These are phyloP conservation scores for Teunomyces aglyptinius DNA, from an alignment of 805 yeast species.

Conservation along the genomic window DNA sequence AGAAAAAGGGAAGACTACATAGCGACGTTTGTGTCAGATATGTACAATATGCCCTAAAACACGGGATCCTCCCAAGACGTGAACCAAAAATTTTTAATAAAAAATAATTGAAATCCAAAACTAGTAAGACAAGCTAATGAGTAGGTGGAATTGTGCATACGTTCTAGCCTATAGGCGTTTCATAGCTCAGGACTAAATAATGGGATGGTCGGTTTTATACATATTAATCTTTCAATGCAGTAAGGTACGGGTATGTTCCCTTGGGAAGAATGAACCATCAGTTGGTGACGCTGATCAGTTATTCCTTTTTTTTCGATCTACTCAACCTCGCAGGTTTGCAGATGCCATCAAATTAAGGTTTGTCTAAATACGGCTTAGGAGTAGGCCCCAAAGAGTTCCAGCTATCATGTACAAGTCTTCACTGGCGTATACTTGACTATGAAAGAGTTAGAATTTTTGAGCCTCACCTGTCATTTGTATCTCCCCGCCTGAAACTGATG, in stretches of 20 bases:
- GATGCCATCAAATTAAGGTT: background rate
- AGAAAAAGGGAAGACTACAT: background rate
- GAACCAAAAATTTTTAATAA: background rate
- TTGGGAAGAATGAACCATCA: background rate
- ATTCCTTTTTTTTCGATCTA: no score
- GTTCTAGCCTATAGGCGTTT: background rate
- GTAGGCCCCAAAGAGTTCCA: background rate
- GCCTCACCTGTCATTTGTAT: background rate
- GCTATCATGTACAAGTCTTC: background rate
- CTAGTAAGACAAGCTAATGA: background rate
- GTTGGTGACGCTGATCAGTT: no score
- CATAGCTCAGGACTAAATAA: background rate
- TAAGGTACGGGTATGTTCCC: background rate
- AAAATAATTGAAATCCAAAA: background rate
- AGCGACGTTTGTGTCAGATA: background rate
- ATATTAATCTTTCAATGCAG: background rate
- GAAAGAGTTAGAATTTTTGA: background rate
- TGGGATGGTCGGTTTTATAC: background rate
- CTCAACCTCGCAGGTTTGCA: background rate
- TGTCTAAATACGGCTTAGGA: background rate
- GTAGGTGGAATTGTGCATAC: background rate
- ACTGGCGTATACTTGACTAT: background rate
- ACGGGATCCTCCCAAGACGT: background rate
- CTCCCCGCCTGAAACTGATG: background rate
- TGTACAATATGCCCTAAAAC: conserved; percentile 1